Conservation (phyloP, 305 asterid genomes). For the Fraxinus sp. region DNA sequence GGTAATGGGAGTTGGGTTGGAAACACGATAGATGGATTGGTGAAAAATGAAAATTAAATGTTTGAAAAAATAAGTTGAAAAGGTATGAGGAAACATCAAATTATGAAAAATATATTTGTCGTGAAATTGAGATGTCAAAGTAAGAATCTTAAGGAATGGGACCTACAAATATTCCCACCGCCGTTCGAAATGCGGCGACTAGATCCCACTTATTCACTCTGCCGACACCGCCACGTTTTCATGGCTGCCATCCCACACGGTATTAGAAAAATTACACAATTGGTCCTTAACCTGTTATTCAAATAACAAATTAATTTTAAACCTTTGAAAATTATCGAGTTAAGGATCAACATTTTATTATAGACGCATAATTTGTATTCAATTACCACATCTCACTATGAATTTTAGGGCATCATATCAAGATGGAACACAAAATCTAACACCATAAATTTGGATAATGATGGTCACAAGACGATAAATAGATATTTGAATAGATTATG, state of each 20-base stretch:
- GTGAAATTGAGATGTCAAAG: neutral
- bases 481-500: neutral
- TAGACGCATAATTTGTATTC: too few species aligned
- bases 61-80: neutral
- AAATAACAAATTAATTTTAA: neutral
- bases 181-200: conserved; percentile 1
- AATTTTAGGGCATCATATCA: neutral
- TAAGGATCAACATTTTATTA: neutral
- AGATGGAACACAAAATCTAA: neutral
- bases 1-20: neutral
- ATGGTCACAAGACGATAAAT: neutral
- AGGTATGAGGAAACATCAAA: neutral
- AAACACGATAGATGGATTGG: neutral
- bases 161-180: neutral
- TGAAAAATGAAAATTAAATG: neutral
- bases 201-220: neutral
- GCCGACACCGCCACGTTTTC: neutral
- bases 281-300: neutral
- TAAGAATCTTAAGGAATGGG: neutral
- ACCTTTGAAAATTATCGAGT: neutral
- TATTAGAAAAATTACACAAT: neutral
- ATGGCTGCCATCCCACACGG: neutral
- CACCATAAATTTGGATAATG: neutral
- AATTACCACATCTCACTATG: neutral
- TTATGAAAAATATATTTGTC: neutral